Percentiles rank a stretch among this genome's conserved stretches.
These are phyloP conservation scores for Laetiporus sulphureus DNA, from an alignment of 1,284 basidiomycete genomes.

Conservation along the genomic window DNA sequence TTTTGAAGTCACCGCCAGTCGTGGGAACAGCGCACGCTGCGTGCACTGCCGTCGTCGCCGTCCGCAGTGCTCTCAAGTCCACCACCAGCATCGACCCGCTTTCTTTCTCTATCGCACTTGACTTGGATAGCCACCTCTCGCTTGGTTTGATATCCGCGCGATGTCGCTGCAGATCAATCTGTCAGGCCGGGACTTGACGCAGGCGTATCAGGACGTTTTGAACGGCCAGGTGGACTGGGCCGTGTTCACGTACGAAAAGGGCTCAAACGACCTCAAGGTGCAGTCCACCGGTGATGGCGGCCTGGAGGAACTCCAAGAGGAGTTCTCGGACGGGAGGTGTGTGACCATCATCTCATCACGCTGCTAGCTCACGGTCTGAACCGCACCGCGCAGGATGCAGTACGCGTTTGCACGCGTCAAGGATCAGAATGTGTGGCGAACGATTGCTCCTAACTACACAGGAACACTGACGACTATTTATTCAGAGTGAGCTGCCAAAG, in stretches of 20 bases:
- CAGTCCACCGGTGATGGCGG: conserved; percentile 81
- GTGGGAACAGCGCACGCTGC: too few species aligned
- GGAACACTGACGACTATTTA: conserved; percentile 2
- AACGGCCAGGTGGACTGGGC: conserved; percentile 80
- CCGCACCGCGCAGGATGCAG: conserved; percentile 61
- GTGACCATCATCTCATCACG: conserved; percentile 16
- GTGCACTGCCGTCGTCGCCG: too few species aligned
- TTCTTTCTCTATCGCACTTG: too few species aligned
- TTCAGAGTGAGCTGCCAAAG: conserved; percentile 80
- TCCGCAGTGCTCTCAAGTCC: too few species aligned
- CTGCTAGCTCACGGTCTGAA: conserved; percentile 1
- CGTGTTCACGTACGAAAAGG: conserved; percentile 82
- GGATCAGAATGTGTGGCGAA: conserved; percentile 67
- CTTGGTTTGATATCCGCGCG: too few species aligned
- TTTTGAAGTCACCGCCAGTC: too few species aligned
- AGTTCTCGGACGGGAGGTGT: conserved; percentile 89
- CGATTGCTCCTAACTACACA: background rate
- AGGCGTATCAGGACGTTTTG: conserved; percentile 80
- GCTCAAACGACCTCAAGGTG: conserved; percentile 86
- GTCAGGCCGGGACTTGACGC: conserved; percentile 61
- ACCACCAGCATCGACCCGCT: too few species aligned
- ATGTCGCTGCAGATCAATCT: conserved; percentile 79
- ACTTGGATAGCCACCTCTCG: too few species aligned
- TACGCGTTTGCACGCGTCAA: conserved; percentile 89
- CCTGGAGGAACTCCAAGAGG: conserved; percentile 88